Conservation (phyloP, 805 yeast species). For the Ogataea ganodermae region DNA sequence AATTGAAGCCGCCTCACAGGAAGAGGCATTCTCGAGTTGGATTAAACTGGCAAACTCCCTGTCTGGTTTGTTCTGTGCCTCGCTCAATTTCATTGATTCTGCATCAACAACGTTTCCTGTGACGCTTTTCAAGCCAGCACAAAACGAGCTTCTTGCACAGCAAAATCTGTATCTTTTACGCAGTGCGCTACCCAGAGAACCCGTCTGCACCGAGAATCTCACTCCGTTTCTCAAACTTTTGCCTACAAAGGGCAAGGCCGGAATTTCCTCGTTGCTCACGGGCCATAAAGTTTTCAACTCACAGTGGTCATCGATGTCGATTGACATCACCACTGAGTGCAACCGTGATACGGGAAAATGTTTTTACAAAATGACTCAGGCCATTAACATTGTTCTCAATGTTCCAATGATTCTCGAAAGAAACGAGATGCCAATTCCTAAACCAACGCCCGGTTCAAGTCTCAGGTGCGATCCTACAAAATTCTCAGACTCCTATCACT, state of each 20-base stretch:
- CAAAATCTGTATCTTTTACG: conserved; percentile 60
- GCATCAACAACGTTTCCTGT: conserved; percentile 73
- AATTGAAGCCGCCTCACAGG: conserved; percentile 61
- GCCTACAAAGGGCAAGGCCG: conserved; percentile 91
- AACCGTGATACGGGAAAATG: conserved; percentile 42
- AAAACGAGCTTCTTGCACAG: conserved; percentile 28
- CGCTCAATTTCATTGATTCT: conserved; percentile 83
- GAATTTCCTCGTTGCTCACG: conserved; percentile 79
- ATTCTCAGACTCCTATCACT: conserved; percentile 59
- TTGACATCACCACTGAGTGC: conserved; percentile 70
- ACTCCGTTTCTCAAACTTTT: conserved; percentile 89
- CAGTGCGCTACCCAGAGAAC: conserved; percentile 92
- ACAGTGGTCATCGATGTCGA: conserved; percentile 90
- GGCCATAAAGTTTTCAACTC: conserved; percentile 92
- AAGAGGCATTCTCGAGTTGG: conserved; percentile 69
- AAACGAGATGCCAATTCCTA: conserved; percentile 70
- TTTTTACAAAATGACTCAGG: conserved; percentile 57
- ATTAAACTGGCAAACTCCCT: conserved; percentile 66
- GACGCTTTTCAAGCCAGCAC: conserved; percentile 37
- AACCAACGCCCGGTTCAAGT: conserved; percentile 69
- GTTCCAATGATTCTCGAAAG: conserved; percentile 68
- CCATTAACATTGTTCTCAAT: conserved; percentile 72
- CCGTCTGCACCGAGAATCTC: conserved; percentile 93
- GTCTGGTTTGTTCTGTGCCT: conserved; percentile 94
- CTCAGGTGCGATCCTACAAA: conserved; percentile 73